Conservation (phyloP, 306 rosid species). For the Glycine tomentella region DNA sequence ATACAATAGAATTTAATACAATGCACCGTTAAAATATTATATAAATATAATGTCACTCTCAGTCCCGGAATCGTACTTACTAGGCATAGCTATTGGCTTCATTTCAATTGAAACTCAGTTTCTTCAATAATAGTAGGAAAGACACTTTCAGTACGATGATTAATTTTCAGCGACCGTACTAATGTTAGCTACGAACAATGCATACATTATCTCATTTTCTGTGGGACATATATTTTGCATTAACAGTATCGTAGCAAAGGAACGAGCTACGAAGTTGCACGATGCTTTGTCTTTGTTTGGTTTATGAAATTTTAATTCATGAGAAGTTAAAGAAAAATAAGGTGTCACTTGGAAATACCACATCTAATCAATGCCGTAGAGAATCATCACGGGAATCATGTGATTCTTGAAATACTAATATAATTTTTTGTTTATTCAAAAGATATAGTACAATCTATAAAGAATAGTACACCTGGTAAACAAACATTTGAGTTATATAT, state of each 20-base stretch:
- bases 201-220: background rate
- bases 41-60: background rate
- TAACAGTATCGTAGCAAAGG: background rate
- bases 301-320: background rate
- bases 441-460: too few species aligned
- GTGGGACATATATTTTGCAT: too few species aligned
- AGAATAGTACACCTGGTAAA: too few species aligned
- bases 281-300: background rate
- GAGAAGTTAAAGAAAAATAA: background rate
- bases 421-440: background rate
- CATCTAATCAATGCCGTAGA: background rate
- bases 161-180: background rate
- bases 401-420: background rate
- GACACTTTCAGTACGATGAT: background rate
- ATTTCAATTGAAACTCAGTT: background rate
- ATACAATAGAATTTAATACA: background rate
- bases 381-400: background rate
- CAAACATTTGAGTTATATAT: too few species aligned
- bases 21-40: background rate
- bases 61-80: background rate
- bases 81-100: too few species aligned
- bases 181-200: background rate
- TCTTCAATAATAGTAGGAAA: background rate
- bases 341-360: background rate
- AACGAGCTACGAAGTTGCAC: background rate